These are phyloP conservation scores for Phytophthora boehmeriae DNA, from an alignment of 352 stramenopile species.

Conservation along the genomic window DNA sequence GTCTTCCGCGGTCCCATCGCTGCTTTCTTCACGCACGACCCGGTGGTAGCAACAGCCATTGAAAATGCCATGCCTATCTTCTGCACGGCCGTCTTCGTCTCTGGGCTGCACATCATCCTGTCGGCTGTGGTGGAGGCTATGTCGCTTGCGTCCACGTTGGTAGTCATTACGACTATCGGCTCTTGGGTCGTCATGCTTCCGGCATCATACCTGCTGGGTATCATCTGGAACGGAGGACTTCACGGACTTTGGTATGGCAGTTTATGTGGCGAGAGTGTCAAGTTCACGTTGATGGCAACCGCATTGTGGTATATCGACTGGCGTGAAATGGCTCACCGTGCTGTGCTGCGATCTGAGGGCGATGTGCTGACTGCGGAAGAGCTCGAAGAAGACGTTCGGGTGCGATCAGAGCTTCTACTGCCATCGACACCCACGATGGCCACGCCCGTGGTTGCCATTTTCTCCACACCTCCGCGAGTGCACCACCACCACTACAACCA, in stretches of 20 bases:
- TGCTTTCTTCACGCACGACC: slow-evolving; percentile 71
- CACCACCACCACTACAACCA: slow-evolving; percentile 35
- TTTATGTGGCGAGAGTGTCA: slow-evolving; percentile 69
- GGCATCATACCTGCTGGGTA: slow-evolving; percentile 59
- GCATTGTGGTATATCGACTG: slow-evolving; percentile 73
- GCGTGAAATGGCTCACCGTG: slow-evolving; percentile 64
- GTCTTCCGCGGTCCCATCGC: slow-evolving; percentile 57
- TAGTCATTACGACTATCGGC: slow-evolving; percentile 66
- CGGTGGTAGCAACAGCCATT: slow-evolving; percentile 53
- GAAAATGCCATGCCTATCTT: slow-evolving; percentile 69
- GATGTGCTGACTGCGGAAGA: slow-evolving; percentile 43
- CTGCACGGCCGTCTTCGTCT: slow-evolving; percentile 76
- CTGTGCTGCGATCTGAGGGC: slow-evolving; percentile 69
- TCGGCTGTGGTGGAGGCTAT: slow-evolving; percentile 82
- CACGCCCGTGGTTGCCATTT: slow-evolving; percentile 61
- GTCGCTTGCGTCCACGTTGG: slow-evolving; percentile 74
- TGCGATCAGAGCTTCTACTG: slow-evolving; percentile 62
- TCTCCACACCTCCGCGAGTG: slow-evolving; percentile 60
- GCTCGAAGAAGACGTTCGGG: slow-evolving; percentile 63
- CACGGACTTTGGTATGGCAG: slow-evolving; percentile 79
- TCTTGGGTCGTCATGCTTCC: slow-evolving; percentile 81
- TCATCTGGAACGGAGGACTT: slow-evolving; percentile 55
- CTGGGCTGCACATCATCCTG: slow-evolving; percentile 76
- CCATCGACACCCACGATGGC: slow-evolving; percentile 71
- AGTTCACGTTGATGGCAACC: slow-evolving; percentile 69